Conservation (phyloP, 768 basidiomycete genomes). For the Boletus reticulatus region DNA sequence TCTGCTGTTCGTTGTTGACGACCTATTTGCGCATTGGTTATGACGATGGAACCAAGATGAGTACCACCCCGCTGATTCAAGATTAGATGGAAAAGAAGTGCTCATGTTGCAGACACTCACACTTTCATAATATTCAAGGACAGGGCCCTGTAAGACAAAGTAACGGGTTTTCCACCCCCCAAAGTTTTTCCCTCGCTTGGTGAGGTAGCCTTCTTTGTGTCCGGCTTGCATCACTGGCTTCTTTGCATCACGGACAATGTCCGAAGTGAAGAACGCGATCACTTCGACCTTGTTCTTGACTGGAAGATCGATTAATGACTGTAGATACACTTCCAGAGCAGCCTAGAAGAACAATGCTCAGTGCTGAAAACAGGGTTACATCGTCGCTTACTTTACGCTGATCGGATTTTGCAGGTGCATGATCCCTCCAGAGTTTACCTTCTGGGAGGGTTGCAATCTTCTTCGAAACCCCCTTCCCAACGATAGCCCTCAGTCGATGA, state of each 20-base stretch:
- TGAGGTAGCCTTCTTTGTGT: conserved; percentile 93
- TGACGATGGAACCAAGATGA: conserved; percentile 85
- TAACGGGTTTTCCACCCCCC: conserved; percentile 97
- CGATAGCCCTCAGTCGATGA: conserved; percentile 56
- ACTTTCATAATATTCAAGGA: conserved; percentile 92
- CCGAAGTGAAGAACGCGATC: conserved; percentile 89
- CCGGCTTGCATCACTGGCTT: conserved; percentile 77
- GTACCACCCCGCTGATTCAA: conserved; percentile 75
- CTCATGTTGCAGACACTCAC: conserved; percentile 51
- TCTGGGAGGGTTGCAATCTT: conserved; percentile 84
- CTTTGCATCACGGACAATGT: conserved; percentile 74
- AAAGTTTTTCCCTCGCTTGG: conserved; percentile 96
- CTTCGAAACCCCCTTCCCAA: conserved; percentile 69
- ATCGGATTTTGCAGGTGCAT: conserved; percentile 95
- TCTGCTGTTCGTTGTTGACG: conserved; percentile 74
- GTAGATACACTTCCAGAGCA: conserved; percentile 82
- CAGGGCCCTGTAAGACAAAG: conserved; percentile 89
- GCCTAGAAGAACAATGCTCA: conserved; percentile 40
- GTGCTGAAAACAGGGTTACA: background rate
- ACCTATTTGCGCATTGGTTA: conserved; percentile 95
- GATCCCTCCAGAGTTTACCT: conserved; percentile 93
- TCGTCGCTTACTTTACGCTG: conserved; percentile 76
- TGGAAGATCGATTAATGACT: conserved; percentile 76
- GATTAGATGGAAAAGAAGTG: conserved; percentile 9
- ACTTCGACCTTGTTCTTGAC: conserved; percentile 88